Evolutionary conservation across 805 yeast genomes (phyloP), one percentile per base, ranked within the genome.

Genomic region (Metschnikowia peoriensis): DNA sequence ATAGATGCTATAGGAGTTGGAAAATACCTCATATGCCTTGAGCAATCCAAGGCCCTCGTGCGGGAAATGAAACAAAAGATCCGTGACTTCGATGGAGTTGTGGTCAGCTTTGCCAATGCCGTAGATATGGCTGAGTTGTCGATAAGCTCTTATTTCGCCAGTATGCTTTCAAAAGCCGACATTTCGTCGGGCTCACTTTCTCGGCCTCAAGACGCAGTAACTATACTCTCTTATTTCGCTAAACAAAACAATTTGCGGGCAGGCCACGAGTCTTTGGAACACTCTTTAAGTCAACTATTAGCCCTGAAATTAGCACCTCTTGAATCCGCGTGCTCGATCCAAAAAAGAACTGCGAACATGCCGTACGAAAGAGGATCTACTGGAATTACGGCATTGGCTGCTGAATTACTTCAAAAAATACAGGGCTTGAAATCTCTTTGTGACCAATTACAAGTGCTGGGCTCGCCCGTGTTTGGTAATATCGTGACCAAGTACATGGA

Each of bases 31-130:
- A 64, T 61, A 45, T 58, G 70, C 44, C 58, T 73, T 47, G 50
- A 51, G 15, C 70, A 75, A 60, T 71, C 84, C 50, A 76, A 76
- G 58, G 71, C 67, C 50, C 66, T 85, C 55, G 61, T 83, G 50
- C 71, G 70, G 43, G 77, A 76, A 56, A 69, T 81, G 69, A 63
- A 60, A 64, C 69, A 51, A 55, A 69, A 66, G 38, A 68, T 81
- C 56, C 74, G 71, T 49, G 82, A 80, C 51, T 89, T 88, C 62
- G 81, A 79, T 51, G 94, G 96, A 27, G 80, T 90, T 6, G 71
- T 82, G 41, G 80, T 81, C 34, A 84, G 83, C 61, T 72, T 88
- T 38, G 80, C 79, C 28, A 77, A 75, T 35, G 69, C 84, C 4
- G 79, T 88, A 14, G 75, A 74, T 41, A 78, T 76, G 53, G 81